Conservation (phyloP, 192 early-diverging fungal genomes). For the Neocallimastix lanati region DNA sequence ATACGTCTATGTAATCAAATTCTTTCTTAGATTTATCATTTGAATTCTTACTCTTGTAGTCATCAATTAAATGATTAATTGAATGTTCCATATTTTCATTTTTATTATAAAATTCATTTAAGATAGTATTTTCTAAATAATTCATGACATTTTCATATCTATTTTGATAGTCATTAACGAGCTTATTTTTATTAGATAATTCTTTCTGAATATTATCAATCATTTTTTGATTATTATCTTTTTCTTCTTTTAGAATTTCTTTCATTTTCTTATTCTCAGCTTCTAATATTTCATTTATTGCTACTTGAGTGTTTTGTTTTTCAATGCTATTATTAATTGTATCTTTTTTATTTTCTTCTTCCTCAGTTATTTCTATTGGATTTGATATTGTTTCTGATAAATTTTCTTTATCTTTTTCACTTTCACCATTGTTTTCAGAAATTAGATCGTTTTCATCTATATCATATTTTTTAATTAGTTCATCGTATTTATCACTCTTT, state of each 20-base stretch:
- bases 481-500: not conserved
- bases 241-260: not conserved
- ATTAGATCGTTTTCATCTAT: not conserved
- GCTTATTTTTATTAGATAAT: not conserved
- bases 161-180: not conserved
- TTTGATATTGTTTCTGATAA: too few relatives aligned
- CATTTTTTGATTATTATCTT: not conserved
- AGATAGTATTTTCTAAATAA: not conserved
- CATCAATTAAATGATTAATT: not conserved
- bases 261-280: not conserved
- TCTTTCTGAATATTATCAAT: not conserved
- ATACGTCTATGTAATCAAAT: not conserved
- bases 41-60: not conserved
- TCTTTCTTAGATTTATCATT: not conserved
- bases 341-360: not conserved
- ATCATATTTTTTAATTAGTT: not conserved
- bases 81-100: not conserved
- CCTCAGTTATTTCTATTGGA: not conserved
- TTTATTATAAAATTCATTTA: not conserved
- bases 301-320: too few relatives aligned
- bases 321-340: not conserved
- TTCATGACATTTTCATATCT: not conserved
- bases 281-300: not conserved
- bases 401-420: too few relatives aligned
- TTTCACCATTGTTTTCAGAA: too few relatives aligned